A percentile compares a stretch with the other conserved stretches of the same genome.
Evolutionary conservation across 164 flowering plant genomes (phyloP).

Genomic region (grape (Vitis vinifera)): ASM3070453v1 NC_081805.1:25463501-25464000

Average conservation of each 20-base stretch:
- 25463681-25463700: not conserved
- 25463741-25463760: too few species aligned
- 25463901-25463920: slow-evolving; percentile 66
- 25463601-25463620: slow-evolving; percentile 78
- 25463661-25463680: slow-evolving; percentile 83
- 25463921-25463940: slow-evolving; percentile 74
- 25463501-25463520: not conserved
- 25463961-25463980: not conserved
- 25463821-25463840: not conserved
- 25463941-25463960: slow-evolving; percentile 61
- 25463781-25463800: not conserved
- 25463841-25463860: slow-evolving; percentile 34
- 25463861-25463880: slow-evolving; percentile 62
- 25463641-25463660: slow-evolving; percentile 67
- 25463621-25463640: slow-evolving; percentile 93
- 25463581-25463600: slow-evolving; percentile 79
- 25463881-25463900: slow-evolving; percentile 66
- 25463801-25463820: not conserved
- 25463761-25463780: not conserved
- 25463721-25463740: too few species aligned
- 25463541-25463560: not conserved
- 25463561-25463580: slow-evolving; percentile 65
- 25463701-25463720: too few species aligned
- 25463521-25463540: not conserved
- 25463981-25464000: not conserved